Percentiles rank a stretch among this genome's conserved stretches.
These are phyloP conservation scores for Silene conica DNA, from an alignment of 148 eudicot genomes.

Conservation along the genomic window DNA sequence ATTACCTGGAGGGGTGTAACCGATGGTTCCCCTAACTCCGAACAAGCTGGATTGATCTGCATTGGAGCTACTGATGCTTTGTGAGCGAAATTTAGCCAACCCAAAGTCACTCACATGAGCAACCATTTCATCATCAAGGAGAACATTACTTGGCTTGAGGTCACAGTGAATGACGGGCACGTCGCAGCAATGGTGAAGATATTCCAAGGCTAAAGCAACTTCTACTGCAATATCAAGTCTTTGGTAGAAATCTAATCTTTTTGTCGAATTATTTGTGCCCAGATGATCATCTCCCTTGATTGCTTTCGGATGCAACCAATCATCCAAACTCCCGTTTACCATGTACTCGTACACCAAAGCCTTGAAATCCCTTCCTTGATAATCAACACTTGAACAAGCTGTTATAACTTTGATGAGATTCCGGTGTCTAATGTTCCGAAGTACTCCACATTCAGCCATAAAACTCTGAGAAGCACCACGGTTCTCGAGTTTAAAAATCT, in stretches of 20 bases:
- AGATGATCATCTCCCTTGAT: background rate
- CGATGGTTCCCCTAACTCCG: conserved; percentile 30
- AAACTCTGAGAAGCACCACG: conserved; percentile 23
- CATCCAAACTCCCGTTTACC: conserved; percentile 18
- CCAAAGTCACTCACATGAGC: conserved; percentile 51
- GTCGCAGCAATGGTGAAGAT: conserved; percentile 32
- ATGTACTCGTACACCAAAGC: conserved; percentile 28
- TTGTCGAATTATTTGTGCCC: background rate
- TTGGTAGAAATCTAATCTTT: background rate
- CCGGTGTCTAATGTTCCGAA: conserved; percentile 14
- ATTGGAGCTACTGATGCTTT: background rate
- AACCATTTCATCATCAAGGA: conserved; percentile 34
- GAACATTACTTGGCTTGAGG: conserved; percentile 37
- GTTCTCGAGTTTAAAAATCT: conserved; percentile 12
- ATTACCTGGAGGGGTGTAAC: conserved; percentile 32
- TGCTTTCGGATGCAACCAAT: conserved; percentile 19
- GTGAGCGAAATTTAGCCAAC: conserved; percentile 28
- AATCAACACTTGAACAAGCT: conserved; percentile 19
- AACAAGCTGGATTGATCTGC: conserved; percentile 16
- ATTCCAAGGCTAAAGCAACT: conserved; percentile 39
- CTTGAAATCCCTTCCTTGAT: conserved; percentile 24
- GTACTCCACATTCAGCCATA: conserved; percentile 24
- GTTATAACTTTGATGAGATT: conserved; percentile 22
- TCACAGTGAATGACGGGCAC: conserved; percentile 37
- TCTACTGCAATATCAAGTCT: conserved; percentile 26